Evolutionary conservation across 352 stramenopile genomes (phyloP), one percentile per base, ranked within the genome.

Genomic region (Phytopythium ostracodes): DNA sequence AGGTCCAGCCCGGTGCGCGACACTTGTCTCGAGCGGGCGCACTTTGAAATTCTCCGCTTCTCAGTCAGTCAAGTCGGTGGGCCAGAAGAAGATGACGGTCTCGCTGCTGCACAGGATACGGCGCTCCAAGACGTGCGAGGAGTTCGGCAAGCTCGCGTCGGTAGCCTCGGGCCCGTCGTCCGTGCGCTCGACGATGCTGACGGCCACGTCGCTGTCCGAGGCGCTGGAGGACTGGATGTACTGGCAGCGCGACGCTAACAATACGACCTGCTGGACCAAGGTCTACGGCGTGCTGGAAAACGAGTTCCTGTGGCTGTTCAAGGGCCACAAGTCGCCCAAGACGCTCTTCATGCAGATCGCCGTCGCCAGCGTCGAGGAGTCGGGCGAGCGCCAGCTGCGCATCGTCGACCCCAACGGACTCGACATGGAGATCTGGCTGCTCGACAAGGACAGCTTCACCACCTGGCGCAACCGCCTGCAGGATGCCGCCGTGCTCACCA

Each of bases 231-330:
- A 89, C 62, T 93, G 84, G 84, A 83, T 93, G 66, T 91, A 93
- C 76, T 93, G 84, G 84, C 79, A 93, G 65, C 84, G 84, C 25
- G 84, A 93, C 57, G 77, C 75, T 27, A 71, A 56, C 60, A 84
- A 91, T 52, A 64, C 67, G 27, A 69, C 79, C 61, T 90, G 84
- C 76, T 93, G 84, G 84, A 93, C 81, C 56, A 91, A 90, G 59
- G 81, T 93, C 25, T 93, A 87, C 66, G 81, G 68, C 44, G 81
- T 91, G 59, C 70, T 91, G 15, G 77, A 93, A 68, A 82, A 88
- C 62, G 84, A 93, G 63, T 91, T 93, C 62, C 63, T 93, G 55
- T 89, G 83, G 75, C 76, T 93, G 31, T 91, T 91, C 62, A 87
- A 89, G 62, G 73, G 76, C 42, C 81, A 79, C 27, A 86, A 89